A percentile compares a stretch with the other conserved stretches of the same genome.
phyloP scores from a whole-genome alignment of 805 yeast species.

The Scheffersomyces lignosus region DNA sequence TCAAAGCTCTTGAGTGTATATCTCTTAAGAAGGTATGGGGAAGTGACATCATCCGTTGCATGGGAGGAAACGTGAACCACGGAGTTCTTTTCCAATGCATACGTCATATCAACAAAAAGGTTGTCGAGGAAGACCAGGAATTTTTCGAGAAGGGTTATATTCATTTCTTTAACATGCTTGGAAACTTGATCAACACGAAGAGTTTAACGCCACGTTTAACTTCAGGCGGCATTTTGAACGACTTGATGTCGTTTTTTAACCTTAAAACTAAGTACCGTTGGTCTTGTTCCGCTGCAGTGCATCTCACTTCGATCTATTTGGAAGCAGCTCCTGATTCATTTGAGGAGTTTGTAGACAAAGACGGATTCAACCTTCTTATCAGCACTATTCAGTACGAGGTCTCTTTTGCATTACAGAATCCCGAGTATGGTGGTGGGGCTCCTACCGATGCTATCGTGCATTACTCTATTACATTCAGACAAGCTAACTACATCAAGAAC shows the following conservation, averaged over 20 bases:
- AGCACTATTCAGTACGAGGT: constrained; percentile 64
- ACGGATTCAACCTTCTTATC: constrained; percentile 67
- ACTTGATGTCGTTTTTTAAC: constrained; percentile 61
- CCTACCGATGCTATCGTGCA: constrained; percentile 44
- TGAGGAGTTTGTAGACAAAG: constrained; percentile 60
- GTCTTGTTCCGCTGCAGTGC: constrained; percentile 63
- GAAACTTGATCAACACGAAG: constrained; percentile 58
- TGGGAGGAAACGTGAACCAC: constrained; percentile 86
- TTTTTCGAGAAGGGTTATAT: constrained; percentile 45
- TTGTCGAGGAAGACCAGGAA: constrained; percentile 37
- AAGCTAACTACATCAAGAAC: constrained; percentile 49
- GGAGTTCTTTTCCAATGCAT: constrained; percentile 76
- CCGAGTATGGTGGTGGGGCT: constrained; percentile 49
- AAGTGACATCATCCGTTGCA: constrained; percentile 69
- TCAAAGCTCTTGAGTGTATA: constrained; percentile 67
- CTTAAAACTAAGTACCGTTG: constrained; percentile 52
- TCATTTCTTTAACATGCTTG: constrained; percentile 59
- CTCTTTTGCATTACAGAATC: constrained; percentile 59
- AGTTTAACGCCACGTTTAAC: constrained; percentile 56
- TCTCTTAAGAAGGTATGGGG: constrained; percentile 70
- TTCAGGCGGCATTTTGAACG: constrained; percentile 73
- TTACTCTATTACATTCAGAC: constrained; percentile 57
- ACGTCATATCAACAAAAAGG: constrained; percentile 56
- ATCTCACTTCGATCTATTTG: constrained; percentile 50
- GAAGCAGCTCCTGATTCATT: constrained; percentile 49